phyloP scores from a whole-genome alignment of 177 flowering plant species.

The Telopea speciosissima region DNA sequence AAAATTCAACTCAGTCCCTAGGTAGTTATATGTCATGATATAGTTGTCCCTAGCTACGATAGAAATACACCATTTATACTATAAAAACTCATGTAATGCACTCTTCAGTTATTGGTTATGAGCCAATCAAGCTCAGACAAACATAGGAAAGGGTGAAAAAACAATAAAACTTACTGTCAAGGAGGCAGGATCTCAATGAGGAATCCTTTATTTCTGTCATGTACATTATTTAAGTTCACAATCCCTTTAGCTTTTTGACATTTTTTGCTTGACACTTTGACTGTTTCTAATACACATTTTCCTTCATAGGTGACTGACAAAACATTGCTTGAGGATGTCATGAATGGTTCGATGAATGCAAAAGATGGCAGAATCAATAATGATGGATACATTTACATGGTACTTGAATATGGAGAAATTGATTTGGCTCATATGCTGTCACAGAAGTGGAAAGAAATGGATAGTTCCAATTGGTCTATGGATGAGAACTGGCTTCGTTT shows the following conservation, averaged over 20 bases:
- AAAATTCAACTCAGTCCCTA: too few species aligned
- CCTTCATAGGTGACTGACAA: conserved; percentile 84
- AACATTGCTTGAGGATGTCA: conserved; percentile 66
- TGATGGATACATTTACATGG: conserved; percentile 91
- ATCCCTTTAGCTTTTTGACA: not conserved
- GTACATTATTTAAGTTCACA: not conserved
- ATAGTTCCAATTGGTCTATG: conserved; percentile 42
- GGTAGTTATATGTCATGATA: too few species aligned
- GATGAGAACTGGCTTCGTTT: conserved; percentile 99
- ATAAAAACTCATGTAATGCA: too few species aligned
- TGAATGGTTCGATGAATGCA: conserved; percentile 54
- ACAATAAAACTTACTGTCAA: not conserved
- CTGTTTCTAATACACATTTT: conserved; percentile 10
- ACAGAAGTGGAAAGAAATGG: conserved; percentile 89
- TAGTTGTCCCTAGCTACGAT: too few species aligned
- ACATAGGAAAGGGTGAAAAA: not conserved
- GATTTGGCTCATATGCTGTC: conserved; percentile 98
- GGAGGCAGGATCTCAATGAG: not conserved
- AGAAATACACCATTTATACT: too few species aligned
- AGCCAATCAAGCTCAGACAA: not conserved
- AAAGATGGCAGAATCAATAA: conserved; percentile 82
- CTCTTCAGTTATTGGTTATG: too few species aligned
- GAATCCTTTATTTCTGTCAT: not conserved
- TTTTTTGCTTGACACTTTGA: not conserved
- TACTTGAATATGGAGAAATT: conserved; percentile 97